A percentile compares a stretch with the other conserved stretches of the same genome.
Evolutionary conservation across 148 eudicot species (phyloP).

Genomic region (Cornus controversa): DNA sequence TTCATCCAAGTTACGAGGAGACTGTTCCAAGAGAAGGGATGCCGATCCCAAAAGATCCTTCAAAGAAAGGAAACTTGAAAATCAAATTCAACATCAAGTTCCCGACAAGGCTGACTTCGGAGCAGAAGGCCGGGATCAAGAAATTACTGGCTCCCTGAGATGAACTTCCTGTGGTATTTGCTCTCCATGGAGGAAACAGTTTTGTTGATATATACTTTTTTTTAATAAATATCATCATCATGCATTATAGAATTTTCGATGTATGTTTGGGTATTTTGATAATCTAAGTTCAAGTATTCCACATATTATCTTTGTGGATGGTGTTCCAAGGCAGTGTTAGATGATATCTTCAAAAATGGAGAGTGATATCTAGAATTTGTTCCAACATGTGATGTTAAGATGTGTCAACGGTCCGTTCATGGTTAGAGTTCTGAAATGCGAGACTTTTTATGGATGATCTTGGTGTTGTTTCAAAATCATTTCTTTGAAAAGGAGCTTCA

Average conservation of each 20-base stretch:
- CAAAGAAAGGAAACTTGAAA: constrained; percentile 56
- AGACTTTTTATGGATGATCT: no score
- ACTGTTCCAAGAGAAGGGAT: constrained; percentile 66
- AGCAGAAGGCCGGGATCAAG: constrained; percentile 63
- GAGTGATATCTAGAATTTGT: background rate
- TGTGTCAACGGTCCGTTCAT: no score
- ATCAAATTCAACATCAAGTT: constrained; percentile 68
- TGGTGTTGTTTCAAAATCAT: no score
- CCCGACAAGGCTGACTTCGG: constrained; percentile 46
- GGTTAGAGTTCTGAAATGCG: no score
- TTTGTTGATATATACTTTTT: background rate
- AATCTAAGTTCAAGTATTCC: background rate
- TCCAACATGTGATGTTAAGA: no score
- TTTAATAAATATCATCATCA: background rate
- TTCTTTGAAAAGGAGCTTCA: no score
- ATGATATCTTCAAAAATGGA: background rate
- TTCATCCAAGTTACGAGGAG: constrained; percentile 60
- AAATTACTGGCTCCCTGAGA: constrained; percentile 34
- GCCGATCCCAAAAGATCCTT: constrained; percentile 69
- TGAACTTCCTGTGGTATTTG: background rate
- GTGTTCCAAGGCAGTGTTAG: background rate
- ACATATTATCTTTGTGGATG: no score
- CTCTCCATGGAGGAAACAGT: background rate
- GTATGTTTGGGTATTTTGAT: background rate
- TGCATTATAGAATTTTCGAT: background rate